Evolutionary conservation across 2,329 filamentous ascomycete genomes (phyloP).

Genomic region (Fusarium penzigii): DNA sequence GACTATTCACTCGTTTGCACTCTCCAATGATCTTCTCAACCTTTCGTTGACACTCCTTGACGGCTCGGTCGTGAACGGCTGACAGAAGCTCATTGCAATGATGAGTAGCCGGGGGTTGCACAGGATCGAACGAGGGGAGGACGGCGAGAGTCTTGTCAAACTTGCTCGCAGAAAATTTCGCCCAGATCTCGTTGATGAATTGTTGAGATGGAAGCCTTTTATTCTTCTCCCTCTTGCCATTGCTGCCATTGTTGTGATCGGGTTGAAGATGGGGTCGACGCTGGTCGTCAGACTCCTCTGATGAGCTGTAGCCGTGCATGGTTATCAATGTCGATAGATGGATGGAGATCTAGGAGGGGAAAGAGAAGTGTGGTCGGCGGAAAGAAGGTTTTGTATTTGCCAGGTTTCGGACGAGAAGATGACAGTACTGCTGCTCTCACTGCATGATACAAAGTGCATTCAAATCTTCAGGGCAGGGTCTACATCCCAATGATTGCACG

Average conservation of each 20-base stretch:
- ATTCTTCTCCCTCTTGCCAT: conserved; percentile 46
- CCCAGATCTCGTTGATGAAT: conserved; percentile 68
- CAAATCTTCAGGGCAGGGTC: too few species aligned
- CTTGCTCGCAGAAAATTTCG: conserved; percentile 56
- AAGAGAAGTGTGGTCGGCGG: too few species aligned
- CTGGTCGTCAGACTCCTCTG: conserved; percentile 51
- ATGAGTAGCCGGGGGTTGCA: conserved; percentile 51
- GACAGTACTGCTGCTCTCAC: too few species aligned
- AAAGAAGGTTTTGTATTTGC: too few species aligned
- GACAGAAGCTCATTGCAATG: conserved; percentile 61
- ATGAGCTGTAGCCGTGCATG: conserved; percentile 52
- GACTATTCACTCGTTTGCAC: conserved; percentile 74
- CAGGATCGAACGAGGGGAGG: conserved; percentile 65
- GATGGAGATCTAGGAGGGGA: conserved; percentile 20
- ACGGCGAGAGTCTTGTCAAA: conserved; percentile 67
- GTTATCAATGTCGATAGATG: conserved; percentile 19
- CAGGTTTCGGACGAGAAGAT: too few species aligned
- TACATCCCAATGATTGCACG: too few species aligned
- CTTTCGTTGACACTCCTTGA: conserved; percentile 61
- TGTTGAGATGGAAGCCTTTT: conserved; percentile 60
- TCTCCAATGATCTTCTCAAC: conserved; percentile 62
- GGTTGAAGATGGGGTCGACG: conserved; percentile 39
- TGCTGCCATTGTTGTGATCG: conserved; percentile 34
- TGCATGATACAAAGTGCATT: too few species aligned
- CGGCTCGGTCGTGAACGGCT: conserved; percentile 63